A percentile compares a stretch with the other conserved stretches of the same genome.
These are phyloP conservation scores for Circinella minor DNA, from an alignment of 371 early-diverging fungal species.

Conservation along the genomic window DNA sequence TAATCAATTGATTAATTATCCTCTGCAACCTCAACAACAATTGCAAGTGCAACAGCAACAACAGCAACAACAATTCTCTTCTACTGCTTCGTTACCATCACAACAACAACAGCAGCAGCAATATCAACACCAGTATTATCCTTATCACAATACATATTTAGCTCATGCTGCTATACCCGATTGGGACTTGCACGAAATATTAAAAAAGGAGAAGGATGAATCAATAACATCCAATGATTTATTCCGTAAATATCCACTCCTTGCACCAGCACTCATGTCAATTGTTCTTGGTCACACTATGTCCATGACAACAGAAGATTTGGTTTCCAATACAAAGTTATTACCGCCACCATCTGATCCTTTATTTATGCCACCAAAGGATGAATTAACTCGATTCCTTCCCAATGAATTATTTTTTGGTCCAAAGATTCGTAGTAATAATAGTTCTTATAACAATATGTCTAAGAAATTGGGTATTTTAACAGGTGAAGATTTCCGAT, in stretches of 20 bases:
- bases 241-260: constrained; percentile 39
- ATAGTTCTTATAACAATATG: background rate
- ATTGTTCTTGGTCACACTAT: constrained; percentile 49
- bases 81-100: background rate
- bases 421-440: constrained; percentile 5
- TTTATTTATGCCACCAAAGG: background rate
- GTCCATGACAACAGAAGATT: constrained; percentile 44
- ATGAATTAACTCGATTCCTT: constrained; percentile 9
- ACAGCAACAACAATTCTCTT: background rate
- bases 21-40: background rate
- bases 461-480: background rate
- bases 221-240: constrained; percentile 15
- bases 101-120: background rate
- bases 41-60: background rate
- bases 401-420: constrained; percentile 16
- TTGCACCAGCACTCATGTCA: constrained; percentile 53
- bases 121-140: constrained; percentile 2
- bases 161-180: constrained; percentile 48
- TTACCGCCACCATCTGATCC: constrained; percentile 13
- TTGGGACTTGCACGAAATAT: constrained; percentile 37
- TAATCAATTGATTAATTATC: background rate
- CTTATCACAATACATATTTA: constrained; percentile 31
- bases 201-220: constrained; percentile 25
- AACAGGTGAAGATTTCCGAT: constrained; percentile 18
- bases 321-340: constrained; percentile 33